Base-by-base conservation (phyloP, 176 grass and related monocot genomes). In the Panicum miliaceum region DNA sequence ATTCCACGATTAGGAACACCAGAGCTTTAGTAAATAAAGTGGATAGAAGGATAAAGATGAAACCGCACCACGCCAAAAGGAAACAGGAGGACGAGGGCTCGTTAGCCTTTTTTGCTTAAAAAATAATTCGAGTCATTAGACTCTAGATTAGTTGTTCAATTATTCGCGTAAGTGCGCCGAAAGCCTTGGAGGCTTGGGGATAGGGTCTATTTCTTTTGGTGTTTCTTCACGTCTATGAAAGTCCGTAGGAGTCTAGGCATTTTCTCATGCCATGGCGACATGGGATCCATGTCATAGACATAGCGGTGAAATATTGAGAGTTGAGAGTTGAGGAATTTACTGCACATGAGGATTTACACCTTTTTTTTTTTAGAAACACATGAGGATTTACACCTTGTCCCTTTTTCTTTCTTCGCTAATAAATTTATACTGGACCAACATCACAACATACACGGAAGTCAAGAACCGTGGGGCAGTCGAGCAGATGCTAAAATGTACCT, bases 21-120 rank as follows among this genome's bases (percentile, higher is more conserved):
- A 52, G 43, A 50, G 73, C 29, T 53, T 59, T 26, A 38, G 6
- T 73, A 48, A 86, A 82, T 73, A 48, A 86, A 82, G 56, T 18
- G 37, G n/a, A 45, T 19, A 45, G 43, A 52, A 66, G 37, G 51
- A 18, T 51, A 64, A 64, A 81, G 64, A 72, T 62, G 54, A 40
- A 85, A 73, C 64, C 27, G 48, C 42, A 57, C 53, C 57, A 68
- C 43, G 54, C 29, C 57, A 59, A 78, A 82, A 36, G 42, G 71
- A 73, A 75, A 84, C 63, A 35, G 63, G 16, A 64, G 40, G 69
- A 76, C 52, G 26, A 66, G 3, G 42, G 20, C 19, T 8, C 59
- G 67, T 89, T 40, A 43, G 18, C n/a, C 3, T 41, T 25, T 48
- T 50, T 34, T 3, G 8, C 4, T 11, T 47, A 47, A 47, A 4